Evolutionary conservation across 2,329 filamentous ascomycete species (phyloP), one percentile per base, ranked within the genome.

Genomic region (Aspergillus oerlinghausenensis): DNA sequence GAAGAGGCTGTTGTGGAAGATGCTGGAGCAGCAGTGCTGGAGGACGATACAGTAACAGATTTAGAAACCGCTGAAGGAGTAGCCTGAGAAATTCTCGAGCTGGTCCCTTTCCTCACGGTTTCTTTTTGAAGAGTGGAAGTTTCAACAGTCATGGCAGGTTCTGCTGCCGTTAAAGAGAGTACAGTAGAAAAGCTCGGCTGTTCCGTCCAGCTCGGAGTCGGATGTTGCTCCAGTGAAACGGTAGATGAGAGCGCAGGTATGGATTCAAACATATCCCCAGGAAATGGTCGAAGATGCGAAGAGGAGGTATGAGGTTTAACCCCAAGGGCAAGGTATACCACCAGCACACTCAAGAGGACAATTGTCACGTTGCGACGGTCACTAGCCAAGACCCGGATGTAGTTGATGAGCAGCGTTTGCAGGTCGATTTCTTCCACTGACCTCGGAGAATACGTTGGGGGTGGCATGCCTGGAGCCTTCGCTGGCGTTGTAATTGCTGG

Each of bases 331-430:
- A 81, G 67, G 58, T 78, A 74, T 1, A 78, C 58, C 4, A 81
- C 72, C 5, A 80, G 57, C 14, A 74, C 55, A 47, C 73, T 74
- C 3, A 85, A 70, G 4, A 80, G 57, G 8, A 76, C 68, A 35
- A 84, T 78, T 19, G 76, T 70, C 10, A 83, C 69, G 63, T 85
- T 86, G 40, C 79, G 76, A 49, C 75, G 74, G 61, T 86, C 84
- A 48, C 75, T 75, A 2, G 80, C 73, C 21, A 84, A 69, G 1
- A 83, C 70, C 25, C 77, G 71, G 19, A 84, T 56, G 62, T 84
- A 85, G 64, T 84, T 84, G 57, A 75, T 72, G 48, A 84, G 58
- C 14, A 85, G 70, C 0, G 78, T 78, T 17, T 75, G 72, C 0
- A 86, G 70, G 2, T 82, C 81, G 21, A 84, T 75, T 17, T 85